Evolutionary conservation across 768 basidiomycete species (phyloP).

Genomic region (Mycena capillaripes): DNA sequence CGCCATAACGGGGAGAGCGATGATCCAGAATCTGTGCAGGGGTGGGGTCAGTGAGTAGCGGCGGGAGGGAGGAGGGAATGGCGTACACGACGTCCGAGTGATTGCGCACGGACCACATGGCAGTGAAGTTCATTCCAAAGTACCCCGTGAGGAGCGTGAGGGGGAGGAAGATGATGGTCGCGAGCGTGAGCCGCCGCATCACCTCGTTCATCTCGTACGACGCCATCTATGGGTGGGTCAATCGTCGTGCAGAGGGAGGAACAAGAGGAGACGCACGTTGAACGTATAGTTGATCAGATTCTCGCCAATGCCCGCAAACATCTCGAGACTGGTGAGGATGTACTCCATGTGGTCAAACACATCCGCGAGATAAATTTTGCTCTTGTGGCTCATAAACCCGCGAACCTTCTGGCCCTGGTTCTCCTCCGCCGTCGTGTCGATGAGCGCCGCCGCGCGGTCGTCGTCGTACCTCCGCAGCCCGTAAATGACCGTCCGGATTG

Average conservation of each 20-base stretch:
- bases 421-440: constrained; percentile 55
- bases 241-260: neutral
- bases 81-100: constrained; percentile 64
- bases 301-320: constrained; percentile 80
- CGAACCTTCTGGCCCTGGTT: constrained; percentile 56
- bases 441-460: constrained; percentile 73
- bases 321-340: constrained; percentile 77
- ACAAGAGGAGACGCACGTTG: constrained; percentile 63
- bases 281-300: constrained; percentile 84
- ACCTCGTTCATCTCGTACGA: constrained; percentile 81
- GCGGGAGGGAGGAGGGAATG: neutral
- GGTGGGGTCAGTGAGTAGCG: neutral
- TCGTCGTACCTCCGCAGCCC: constrained; percentile 79
- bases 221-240: constrained; percentile 62
- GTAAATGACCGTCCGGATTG: constrained; percentile 78
- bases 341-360: constrained; percentile 86
- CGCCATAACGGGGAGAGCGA: constrained; percentile 71
- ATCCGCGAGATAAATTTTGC: constrained; percentile 81
- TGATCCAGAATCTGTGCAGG: constrained; percentile 74
- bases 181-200: constrained; percentile 76
- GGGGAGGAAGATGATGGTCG: constrained; percentile 80
- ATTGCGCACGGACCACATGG: constrained; percentile 63
- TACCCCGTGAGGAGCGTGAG: constrained; percentile 75
- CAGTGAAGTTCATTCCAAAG: constrained; percentile 72
- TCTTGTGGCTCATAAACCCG: constrained; percentile 79